phyloP scores from a whole-genome alignment of 1,139 yeast genomes.

The Kodamaea sp. region DNA sequence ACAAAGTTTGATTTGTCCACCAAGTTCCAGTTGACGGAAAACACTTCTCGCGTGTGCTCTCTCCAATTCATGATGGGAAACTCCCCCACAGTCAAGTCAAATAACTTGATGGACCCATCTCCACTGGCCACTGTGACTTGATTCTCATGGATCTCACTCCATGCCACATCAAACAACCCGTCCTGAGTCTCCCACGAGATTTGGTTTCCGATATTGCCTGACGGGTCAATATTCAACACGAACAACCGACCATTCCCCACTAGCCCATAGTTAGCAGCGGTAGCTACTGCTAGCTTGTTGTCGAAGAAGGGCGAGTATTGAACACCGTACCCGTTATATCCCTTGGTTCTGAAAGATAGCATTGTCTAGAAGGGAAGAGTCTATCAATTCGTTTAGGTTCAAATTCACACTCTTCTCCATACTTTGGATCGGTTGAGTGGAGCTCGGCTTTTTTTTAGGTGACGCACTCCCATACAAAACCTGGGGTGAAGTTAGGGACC shows the following conservation, averaged over 20 bases:
- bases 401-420: no score
- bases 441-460: neutral
- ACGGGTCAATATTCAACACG: constrained; percentile 64
- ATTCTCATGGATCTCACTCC: constrained; percentile 91
- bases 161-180: constrained; percentile 82
- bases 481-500: no score
- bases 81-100: constrained; percentile 66
- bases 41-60: constrained; percentile 87
- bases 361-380: no score
- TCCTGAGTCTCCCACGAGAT: constrained; percentile 86
- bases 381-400: no score
- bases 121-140: constrained; percentile 84
- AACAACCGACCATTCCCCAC: constrained; percentile 90
- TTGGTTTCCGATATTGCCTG: constrained; percentile 60
- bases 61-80: constrained; percentile 77
- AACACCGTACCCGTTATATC: constrained; percentile 85
- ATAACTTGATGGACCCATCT: constrained; percentile 83
- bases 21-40: constrained; percentile 83
- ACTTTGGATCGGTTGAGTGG: no score
- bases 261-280: constrained; percentile 89
- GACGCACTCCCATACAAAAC: neutral
- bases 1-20: constrained; percentile 73
- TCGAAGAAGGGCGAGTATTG: constrained; percentile 92
- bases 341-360: constrained; percentile 75
- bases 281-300: constrained; percentile 83